Conservation (phyloP, 345 rosid species). For the Populus pruinosa region DNA sequence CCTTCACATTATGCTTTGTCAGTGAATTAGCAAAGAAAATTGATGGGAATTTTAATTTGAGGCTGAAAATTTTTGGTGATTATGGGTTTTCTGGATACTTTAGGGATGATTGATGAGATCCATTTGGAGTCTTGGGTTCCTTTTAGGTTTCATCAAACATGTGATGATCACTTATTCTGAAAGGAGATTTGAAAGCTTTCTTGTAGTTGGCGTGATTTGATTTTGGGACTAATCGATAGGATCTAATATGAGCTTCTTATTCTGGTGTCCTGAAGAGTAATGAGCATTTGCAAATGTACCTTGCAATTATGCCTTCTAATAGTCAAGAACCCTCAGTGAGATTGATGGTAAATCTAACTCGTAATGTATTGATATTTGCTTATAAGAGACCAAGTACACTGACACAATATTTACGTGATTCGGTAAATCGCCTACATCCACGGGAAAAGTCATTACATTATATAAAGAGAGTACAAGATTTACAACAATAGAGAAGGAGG, state of each 20-base stretch:
- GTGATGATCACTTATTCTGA: background rate
- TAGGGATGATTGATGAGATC: background rate
- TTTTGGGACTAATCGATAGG: background rate
- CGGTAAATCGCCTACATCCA: too few relatives aligned
- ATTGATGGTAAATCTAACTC: too few relatives aligned
- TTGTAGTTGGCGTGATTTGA: background rate
- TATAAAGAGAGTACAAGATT: too few relatives aligned
- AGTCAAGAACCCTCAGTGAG: background rate
- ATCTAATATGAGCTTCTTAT: background rate
- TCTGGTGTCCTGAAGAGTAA: too few relatives aligned
- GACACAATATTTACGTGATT: too few relatives aligned
- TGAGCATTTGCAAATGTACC: background rate
- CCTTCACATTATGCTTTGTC: too few relatives aligned
- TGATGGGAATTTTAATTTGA: background rate
- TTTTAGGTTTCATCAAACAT: background rate
- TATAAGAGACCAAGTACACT: too few relatives aligned
- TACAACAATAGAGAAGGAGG: too few relatives aligned
- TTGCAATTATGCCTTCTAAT: background rate
- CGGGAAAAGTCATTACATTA: too few relatives aligned
- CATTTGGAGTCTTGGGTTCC: background rate
- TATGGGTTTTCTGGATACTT: background rate
- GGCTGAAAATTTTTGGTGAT: background rate
- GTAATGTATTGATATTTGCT: too few relatives aligned
- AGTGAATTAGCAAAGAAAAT: too few relatives aligned
- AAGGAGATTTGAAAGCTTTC: background rate